Percentiles rank a stretch among this genome's conserved stretches.
Evolutionary conservation across 331 rosid species (phyloP).

Genomic region (Malus hybrid): DNA sequence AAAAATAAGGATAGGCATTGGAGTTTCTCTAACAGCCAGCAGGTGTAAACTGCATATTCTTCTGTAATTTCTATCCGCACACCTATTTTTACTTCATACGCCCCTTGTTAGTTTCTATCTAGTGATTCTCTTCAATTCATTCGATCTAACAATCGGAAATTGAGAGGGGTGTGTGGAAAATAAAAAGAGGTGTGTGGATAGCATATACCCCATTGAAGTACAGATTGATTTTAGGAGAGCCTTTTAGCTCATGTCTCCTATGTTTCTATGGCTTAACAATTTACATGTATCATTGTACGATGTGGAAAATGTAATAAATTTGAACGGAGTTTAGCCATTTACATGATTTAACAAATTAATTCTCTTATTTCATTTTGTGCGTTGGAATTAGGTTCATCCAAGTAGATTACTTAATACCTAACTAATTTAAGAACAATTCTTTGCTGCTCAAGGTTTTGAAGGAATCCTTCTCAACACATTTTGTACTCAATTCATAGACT

Average conservation of each 20-base stretch:
- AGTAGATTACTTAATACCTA: neutral
- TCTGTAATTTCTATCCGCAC: too few species aligned
- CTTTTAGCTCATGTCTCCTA: neutral
- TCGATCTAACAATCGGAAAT: too few species aligned
- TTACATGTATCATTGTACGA: neutral
- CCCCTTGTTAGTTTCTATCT: too few species aligned
- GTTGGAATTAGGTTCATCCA: neutral
- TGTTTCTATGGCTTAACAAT: neutral
- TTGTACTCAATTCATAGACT: too few species aligned
- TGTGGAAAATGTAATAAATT: neutral
- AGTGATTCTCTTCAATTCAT: too few species aligned
- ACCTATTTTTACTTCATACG: too few species aligned
- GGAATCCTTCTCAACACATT: too few species aligned
- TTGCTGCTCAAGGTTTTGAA: too few species aligned
- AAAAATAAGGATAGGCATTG: too few species aligned
- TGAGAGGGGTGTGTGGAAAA: too few species aligned
- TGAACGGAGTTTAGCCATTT: neutral
- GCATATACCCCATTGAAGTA: neutral
- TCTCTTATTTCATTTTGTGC: neutral
- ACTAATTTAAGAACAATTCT: too few species aligned
- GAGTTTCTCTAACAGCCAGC: neutral
- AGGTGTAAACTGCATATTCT: neutral
- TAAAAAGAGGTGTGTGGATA: too few species aligned
- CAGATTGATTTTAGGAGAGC: conserved; percentile 13
- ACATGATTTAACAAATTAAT: neutral